Evolutionary conservation across 140 eudicot genomes (phyloP), one percentile per base, ranked within the genome.

Genomic region (Senecio squalidus): DNA sequence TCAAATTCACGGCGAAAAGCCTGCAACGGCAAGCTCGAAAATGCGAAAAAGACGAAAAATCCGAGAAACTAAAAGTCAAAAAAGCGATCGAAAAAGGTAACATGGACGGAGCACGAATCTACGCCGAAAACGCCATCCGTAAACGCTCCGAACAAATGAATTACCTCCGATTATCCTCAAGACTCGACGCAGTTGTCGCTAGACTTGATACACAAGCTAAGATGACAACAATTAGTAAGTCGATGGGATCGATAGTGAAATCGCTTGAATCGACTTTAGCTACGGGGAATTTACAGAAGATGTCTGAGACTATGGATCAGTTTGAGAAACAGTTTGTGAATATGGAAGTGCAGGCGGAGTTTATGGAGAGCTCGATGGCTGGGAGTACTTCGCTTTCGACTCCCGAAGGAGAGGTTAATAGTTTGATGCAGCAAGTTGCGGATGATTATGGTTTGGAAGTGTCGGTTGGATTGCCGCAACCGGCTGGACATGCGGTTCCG

Each of bases 291-390:
- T 57, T 90, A 18, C 94, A 86, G 94, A 91, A 91, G 88, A 86
- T 91, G 98, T 80, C 88, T 10, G 98, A 86, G 67, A 91, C 94
- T 0, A 91, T 91, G 98, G 98, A 91, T 47, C 63, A 69, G 39
- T 91, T 91, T 62, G 98, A 91, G 78, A 54, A 55, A 23, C 98
- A 91, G 76, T 91, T 91, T 60, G 98, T 91, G 15, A 91, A 91
- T 13, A 91, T 91, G 98, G 98, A 91, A 68, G 98, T 91, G 10
- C 98, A 91, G 43, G 98, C 98, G 1, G 98, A 84, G 91, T 91
- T 91, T 34, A 86, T 91, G 96, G 98, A 91, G 81, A 86, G 86
- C 17, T 86, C 96, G 2, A 91, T 91, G 98, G 94, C 92, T 2
- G 98, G 98, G n/a, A 83, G 94, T 54, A 91, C 98, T 1, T 86